A percentile compares a stretch with the other conserved stretches of the same genome.
Evolutionary conservation across 2,329 filamentous ascomycete species (phyloP).

Genomic region (Stemphylium lycopersici): DNA sequence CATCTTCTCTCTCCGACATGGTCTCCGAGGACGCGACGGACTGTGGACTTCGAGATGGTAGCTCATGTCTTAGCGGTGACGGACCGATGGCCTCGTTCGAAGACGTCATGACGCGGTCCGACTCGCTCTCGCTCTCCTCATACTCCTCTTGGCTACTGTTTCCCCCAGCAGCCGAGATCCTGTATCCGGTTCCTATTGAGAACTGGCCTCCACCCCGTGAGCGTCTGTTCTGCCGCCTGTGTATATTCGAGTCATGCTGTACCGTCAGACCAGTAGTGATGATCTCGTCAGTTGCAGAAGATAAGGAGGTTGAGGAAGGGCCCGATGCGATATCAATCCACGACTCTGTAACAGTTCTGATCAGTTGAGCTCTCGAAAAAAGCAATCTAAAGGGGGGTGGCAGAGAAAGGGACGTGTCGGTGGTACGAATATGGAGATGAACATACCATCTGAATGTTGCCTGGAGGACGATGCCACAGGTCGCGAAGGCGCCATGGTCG

Average conservation of each 20-base stretch:
- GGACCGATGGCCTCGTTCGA: conserved; percentile 64
- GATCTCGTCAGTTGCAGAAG: conserved; percentile 83
- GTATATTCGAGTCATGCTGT: conserved; percentile 66
- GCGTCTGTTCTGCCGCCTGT: conserved; percentile 62
- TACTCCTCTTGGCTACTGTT: conserved; percentile 95
- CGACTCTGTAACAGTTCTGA: conserved; percentile 69
- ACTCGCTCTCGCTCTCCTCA: conserved; percentile 90
- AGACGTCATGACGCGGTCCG: conserved; percentile 71
- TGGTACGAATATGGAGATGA: neutral
- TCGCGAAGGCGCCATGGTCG: conserved; percentile 31
- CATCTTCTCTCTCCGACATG: conserved; percentile 43
- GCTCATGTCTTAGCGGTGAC: conserved; percentile 42
- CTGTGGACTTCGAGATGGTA: conserved; percentile 33
- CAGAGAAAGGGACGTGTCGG: neutral
- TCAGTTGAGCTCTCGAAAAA: conserved; percentile 18
- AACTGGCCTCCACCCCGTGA: conserved; percentile 40
- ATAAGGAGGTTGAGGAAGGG: conserved; percentile 90
- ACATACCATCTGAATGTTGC: conserved; percentile 39
- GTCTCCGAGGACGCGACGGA: conserved; percentile 48
- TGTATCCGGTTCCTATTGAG: conserved; percentile 43
- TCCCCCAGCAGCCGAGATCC: conserved; percentile 53
- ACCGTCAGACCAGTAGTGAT: conserved; percentile 86
- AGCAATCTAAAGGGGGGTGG: neutral
- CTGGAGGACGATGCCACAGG: conserved; percentile 26
- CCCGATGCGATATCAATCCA: conserved; percentile 96